These are phyloP conservation scores for Annulohypoxylon stygium DNA, from an alignment of 495 filamentous ascomycete genomes.

Conservation along the genomic window DNA sequence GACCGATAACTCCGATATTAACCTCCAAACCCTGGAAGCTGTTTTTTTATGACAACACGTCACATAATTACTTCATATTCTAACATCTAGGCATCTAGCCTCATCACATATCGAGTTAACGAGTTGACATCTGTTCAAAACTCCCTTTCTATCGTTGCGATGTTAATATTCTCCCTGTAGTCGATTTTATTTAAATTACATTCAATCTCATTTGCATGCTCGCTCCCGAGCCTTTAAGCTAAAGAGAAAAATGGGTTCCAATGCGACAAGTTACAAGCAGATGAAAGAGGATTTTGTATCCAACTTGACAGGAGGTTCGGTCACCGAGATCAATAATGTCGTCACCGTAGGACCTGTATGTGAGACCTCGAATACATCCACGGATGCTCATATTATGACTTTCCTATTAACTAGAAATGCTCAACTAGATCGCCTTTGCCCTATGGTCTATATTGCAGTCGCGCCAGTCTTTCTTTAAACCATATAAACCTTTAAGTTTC, in stretches of 20 bases:
- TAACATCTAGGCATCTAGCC: too few relatives aligned
- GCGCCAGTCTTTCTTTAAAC: conserved; percentile 84
- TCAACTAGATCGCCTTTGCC: conserved; percentile 76
- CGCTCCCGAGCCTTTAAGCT: neutral
- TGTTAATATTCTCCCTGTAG: conserved; percentile 19
- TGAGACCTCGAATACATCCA: conserved; percentile 20
- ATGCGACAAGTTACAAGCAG: conserved; percentile 77
- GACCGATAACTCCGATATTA: neutral
- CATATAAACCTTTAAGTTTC: conserved; percentile 75
- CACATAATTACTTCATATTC: conserved; percentile 1
- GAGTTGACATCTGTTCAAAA: conserved; percentile 43
- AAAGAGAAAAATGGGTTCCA: conserved; percentile 50
- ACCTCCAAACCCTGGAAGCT: neutral
- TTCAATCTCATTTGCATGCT: neutral
- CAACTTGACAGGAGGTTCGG: conserved; percentile 84
- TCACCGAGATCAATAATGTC: conserved; percentile 88
- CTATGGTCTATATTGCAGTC: conserved; percentile 93
- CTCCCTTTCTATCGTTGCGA: conserved; percentile 19
- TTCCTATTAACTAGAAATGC: conserved; percentile 22
- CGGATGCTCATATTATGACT: conserved; percentile 1
- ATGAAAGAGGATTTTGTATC: conserved; percentile 97
- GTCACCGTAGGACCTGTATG: conserved; percentile 86
- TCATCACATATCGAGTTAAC: neutral
- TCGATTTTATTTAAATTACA: conserved; percentile 2
- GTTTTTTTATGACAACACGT: conserved; percentile 28